These are phyloP conservation scores for Penicillium samsonianum DNA, from an alignment of 495 filamentous ascomycete species.

Conservation along the genomic window DNA sequence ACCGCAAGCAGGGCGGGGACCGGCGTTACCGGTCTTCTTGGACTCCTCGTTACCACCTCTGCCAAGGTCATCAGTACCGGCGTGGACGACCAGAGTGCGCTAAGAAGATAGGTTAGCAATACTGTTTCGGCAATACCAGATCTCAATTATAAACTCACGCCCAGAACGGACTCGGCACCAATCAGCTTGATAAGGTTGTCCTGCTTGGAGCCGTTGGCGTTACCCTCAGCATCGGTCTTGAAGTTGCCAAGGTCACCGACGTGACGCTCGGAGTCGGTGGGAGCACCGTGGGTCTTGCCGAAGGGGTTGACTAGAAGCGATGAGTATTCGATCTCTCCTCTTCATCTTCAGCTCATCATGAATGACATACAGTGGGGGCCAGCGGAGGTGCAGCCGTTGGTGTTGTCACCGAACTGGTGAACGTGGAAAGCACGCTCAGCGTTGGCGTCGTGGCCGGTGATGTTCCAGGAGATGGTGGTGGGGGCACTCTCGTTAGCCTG, in stretches of 20 bases:
- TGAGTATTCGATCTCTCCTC: constrained; percentile 5
- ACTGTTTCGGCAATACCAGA: neutral
- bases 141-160: constrained; percentile 59
- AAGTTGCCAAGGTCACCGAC: constrained; percentile 98
- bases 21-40: constrained; percentile 97
- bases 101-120: constrained; percentile 32
- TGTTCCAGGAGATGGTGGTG: constrained; percentile 89
- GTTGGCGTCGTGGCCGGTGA: constrained; percentile 88
- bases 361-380: constrained; percentile 84
- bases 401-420: constrained; percentile 99
- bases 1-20: constrained; percentile 89
- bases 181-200: constrained; percentile 92
- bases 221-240: constrained; percentile 89
- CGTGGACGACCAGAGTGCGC: constrained; percentile 94
- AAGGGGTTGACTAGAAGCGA: constrained; percentile 80
- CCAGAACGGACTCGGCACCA: constrained; percentile 90
- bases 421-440: constrained; percentile 97
- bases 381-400: constrained; percentile 97
- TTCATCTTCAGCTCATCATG: neutral
- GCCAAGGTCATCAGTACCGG: constrained; percentile 93
- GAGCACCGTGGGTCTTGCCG: constrained; percentile 88
- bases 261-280: constrained; percentile 77
- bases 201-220: constrained; percentile 69
- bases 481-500: constrained; percentile 76
- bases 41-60: constrained; percentile 87